Evolutionary conservation across 2,329 filamentous ascomycete species (phyloP).

Genomic region (Aspergillus pseudonomiae): DNA sequence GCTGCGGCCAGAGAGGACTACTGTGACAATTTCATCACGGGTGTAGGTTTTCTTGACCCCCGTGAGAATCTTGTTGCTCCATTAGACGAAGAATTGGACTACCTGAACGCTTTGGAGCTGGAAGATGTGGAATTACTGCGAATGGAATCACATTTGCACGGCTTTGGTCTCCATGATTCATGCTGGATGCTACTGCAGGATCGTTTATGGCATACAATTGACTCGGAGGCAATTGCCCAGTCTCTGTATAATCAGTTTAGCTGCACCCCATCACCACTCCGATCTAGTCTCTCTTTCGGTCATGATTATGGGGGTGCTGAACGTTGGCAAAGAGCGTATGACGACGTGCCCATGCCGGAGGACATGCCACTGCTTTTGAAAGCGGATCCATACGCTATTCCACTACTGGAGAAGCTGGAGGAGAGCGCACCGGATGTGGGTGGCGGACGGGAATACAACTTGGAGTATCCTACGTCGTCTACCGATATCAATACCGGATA

Average conservation of each 20-base stretch:
- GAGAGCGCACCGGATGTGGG: not conserved
- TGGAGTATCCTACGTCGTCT: not conserved
- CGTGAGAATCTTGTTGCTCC: not conserved
- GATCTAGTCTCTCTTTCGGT: constrained; percentile 16
- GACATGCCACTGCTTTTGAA: constrained; percentile 5
- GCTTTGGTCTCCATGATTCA: constrained; percentile 16
- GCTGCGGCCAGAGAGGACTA: not conserved
- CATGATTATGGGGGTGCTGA: constrained; percentile 19
- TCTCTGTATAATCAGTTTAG: constrained; percentile 16
- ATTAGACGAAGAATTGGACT: not conserved
- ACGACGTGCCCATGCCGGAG: not conserved
- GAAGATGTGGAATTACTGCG: not conserved
- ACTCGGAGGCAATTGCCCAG: not conserved
- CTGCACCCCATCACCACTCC: constrained; percentile 9
- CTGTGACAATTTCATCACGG: not conserved
- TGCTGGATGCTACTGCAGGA: constrained; percentile 21
- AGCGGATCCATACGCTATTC: constrained; percentile 14
- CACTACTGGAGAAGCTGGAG: constrained; percentile 3
- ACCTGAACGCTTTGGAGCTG: not conserved
- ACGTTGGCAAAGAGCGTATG: not conserved
- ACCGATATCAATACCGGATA: not conserved
- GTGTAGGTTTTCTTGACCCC: not conserved
- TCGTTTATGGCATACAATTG: not conserved
- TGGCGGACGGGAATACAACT: too few relatives aligned
- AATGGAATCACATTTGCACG: not conserved